phyloP scores from a whole-genome alignment of 2,329 filamentous ascomycete genomes.

The Hypoxylon rubiginosum region DNA sequence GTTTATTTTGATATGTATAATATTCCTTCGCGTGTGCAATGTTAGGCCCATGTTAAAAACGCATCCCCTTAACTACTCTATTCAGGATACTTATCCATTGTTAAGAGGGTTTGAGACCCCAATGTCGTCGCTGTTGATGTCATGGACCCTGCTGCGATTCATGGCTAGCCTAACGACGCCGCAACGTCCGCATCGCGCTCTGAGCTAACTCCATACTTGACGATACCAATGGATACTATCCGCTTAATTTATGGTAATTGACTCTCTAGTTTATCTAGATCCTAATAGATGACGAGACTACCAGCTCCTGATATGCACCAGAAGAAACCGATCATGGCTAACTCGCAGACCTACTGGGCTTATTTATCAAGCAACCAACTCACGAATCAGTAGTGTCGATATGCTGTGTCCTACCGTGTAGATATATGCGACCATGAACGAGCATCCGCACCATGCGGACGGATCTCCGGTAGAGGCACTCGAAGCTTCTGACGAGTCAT shows the following conservation, averaged over 20 bases:
- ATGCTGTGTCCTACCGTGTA: not conserved
- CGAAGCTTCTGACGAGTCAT: not conserved
- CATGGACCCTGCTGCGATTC: conserved; percentile 25
- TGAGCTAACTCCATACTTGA: conserved; percentile 24
- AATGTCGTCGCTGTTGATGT: conserved; percentile 18
- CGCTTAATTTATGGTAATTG: not conserved
- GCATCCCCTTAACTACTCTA: not conserved
- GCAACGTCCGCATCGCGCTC: conserved; percentile 17
- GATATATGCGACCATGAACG: not conserved
- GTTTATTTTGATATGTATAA: not conserved
- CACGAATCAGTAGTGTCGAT: not conserved
- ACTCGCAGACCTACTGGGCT: not conserved
- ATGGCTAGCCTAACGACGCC: conserved; percentile 13
- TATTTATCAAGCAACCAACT: not conserved
- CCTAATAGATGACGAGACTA: not conserved
- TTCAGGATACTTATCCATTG: too few species aligned
- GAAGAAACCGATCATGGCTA: not conserved
- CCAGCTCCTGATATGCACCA: not conserved
- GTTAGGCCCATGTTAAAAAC: not conserved
- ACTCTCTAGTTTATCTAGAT: not conserved
- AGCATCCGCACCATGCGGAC: not conserved
- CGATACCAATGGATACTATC: not conserved
- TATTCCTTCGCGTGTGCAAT: not conserved
- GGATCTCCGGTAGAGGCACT: not conserved
- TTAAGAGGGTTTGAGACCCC: not conserved